Evolutionary conservation across 2,329 filamentous ascomycete species (phyloP).

Genomic region (Dothideomycetidae sp.): DNA sequence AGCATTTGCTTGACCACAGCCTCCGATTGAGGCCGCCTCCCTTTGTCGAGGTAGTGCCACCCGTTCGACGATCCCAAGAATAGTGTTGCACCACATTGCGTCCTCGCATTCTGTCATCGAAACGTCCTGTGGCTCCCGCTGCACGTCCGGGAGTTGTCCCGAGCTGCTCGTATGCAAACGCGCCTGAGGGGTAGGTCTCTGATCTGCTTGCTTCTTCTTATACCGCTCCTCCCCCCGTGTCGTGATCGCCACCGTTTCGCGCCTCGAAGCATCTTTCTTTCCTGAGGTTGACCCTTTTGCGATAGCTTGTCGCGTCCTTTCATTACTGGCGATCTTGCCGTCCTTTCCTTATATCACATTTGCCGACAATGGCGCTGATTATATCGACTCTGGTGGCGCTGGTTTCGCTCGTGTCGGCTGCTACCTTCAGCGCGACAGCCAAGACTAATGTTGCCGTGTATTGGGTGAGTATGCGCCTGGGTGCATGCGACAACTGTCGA

Average conservation of each 20-base stretch:
- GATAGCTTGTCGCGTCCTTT: constrained; percentile 39
- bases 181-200: constrained; percentile 7
- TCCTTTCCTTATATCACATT: constrained; percentile 22
- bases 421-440: constrained; percentile 28
- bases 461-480: constrained; percentile 26
- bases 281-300: constrained; percentile 3
- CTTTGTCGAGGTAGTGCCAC: not conserved
- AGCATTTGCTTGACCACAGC: too few relatives aligned
- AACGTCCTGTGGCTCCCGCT: not conserved
- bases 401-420: constrained; percentile 21
- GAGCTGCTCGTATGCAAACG: constrained; percentile 1
- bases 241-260: constrained; percentile 7
- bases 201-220: constrained; percentile 7
- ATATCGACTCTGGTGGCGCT: constrained; percentile 22
- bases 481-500: not conserved
- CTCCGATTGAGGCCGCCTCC: too few relatives aligned
- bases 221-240: constrained; percentile 6
- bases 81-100: not conserved
- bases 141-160: too few relatives aligned
- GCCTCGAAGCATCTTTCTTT: not conserved
- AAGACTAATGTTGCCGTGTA: constrained; percentile 40
- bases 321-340: constrained; percentile 30
- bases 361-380: constrained; percentile 26
- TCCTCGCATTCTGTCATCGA: not conserved
- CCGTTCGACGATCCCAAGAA: not conserved